phyloP scores from a whole-genome alignment of 345 rosid species.

The Brassica cretica region DNA sequence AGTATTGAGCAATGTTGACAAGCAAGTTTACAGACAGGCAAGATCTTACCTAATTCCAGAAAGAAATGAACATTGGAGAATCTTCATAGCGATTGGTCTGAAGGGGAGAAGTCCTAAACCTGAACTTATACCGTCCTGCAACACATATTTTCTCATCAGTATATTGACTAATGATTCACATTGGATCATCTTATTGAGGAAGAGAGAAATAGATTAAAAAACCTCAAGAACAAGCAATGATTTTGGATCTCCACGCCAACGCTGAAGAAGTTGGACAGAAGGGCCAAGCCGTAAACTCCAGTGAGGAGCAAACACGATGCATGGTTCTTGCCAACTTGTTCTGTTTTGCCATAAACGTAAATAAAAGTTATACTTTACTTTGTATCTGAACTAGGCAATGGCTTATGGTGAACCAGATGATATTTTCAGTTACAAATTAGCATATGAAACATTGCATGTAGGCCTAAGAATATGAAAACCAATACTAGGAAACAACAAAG shows the following conservation, averaged over 20 bases:
- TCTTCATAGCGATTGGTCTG: slow-evolving; percentile 69
- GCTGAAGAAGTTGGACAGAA: slow-evolving; percentile 68
- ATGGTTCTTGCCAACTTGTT: slow-evolving; percentile 79
- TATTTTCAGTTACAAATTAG: neutral
- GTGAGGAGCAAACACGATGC: slow-evolving; percentile 75
- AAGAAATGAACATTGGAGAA: slow-evolving; percentile 81
- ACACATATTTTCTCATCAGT: slow-evolving; percentile 33
- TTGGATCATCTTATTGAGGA: neutral
- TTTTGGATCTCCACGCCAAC: slow-evolving; percentile 69
- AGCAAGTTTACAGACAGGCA: neutral
- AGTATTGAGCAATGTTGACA: neutral
- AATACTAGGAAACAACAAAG: neutral
- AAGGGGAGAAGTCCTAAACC: slow-evolving; percentile 72
- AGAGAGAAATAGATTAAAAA: slow-evolving; percentile 24
- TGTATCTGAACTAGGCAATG: slow-evolving; percentile 15
- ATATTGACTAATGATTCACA: slow-evolving; percentile 9
- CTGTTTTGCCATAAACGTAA: slow-evolving; percentile 42
- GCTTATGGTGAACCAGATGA: neutral
- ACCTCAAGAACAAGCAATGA: slow-evolving; percentile 86
- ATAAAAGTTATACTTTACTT: neutral
- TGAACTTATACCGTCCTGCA: slow-evolving; percentile 62
- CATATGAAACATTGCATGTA: neutral
- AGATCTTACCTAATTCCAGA: slow-evolving; percentile 64
- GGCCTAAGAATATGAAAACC: neutral
- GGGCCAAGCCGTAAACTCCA: slow-evolving; percentile 88